Base-by-base conservation (phyloP, 805 yeast genomes). In the Candida odintsovae region DNA sequence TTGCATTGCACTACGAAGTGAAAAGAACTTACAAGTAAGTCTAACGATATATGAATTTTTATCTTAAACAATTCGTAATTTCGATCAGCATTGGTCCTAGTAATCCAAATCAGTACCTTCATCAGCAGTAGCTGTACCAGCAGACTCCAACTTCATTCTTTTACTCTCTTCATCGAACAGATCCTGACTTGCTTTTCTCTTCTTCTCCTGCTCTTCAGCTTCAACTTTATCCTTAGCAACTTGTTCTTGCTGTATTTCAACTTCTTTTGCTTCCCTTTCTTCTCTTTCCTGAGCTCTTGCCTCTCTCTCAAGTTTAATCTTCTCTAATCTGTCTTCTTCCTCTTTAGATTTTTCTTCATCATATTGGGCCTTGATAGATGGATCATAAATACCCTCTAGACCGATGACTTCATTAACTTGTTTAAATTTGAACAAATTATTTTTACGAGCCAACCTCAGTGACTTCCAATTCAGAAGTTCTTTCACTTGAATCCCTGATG, bases 381-480 rank as follows among this genome's bases (percentile, higher is more conserved):
- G 45, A 46, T 69, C 63, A 49, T 66, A 71, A n/a, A 73, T 50
- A 2, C 77, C 77, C 4, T 57, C 57, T 11, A 69, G 46, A 12
- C 76, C 77, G 8, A 57, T 53, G 0, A 50, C 47, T 38, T 63
- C 70, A 45, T 65, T 62, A 13, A 68, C 68, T 13, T 64, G 60
- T 23, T 54, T 61, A 39, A 74, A 68, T 22, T 68, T 61, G 44
- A 65, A 64, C 53, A 77, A 50, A 29, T 61, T 54, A 8, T 62
- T 61, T 6, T 62, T 61, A 49, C 78, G 58, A 4, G 74, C 63
- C 5, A 67, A 56, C 44, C 80, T 65, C 38, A 75, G 50, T 1
- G 68, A 69, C 44, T 71, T 69, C 80, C 80, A 75, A 20, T 62
- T 63, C 18, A 53, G 45, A 3, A 67, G 48, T 2, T 59, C 62